Base-by-base conservation (phyloP, 1,284 basidiomycete species). In the Austroboletus olivaceoglutinosus region DNA sequence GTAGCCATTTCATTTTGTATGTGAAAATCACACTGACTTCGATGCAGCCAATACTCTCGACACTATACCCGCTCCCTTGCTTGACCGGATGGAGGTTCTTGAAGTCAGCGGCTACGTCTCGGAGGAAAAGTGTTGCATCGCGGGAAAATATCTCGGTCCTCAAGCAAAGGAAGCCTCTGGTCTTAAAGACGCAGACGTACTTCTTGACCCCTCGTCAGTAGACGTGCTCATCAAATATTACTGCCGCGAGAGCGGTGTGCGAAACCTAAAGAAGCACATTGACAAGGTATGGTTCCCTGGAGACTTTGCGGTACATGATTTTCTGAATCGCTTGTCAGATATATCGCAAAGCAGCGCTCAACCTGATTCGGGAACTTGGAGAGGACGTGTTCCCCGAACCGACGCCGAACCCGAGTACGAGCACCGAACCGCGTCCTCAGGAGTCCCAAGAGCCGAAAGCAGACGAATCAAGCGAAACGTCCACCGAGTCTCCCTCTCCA, bases 81-180 rank as follows among this genome's bases (percentile, higher is more conserved):
- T 98, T 27, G 97, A 99, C 70, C 87, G 95, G 53, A 94, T 95
- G 92, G 97, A 99, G 69, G 93, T 99, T 2, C 83, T 99, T 49
- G 93, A 98, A 74, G 93, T 99, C 25, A 89, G 86, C 53, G 93
- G 94, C 16, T 99, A 99, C 69, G 96, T 98, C 21, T 89, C 93
- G 0, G 96, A 98, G 63, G 95, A 99, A 74, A 99, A 99, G 76
- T 77, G 86, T 19, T 86, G 89, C 54, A 99, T 99, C 58, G 97
- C 96, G 2, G 83, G 88, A 33, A 82, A 83, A 63, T 99, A 98
- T 70, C 83, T 99, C 4, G 90, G 86, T 4, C 97, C 96, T 27
- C 93, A 98, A 71, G 96, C 95, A 12, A 95, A 90, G 76, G 93
- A 95, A 61, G 84, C 90, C 4, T 86, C 88, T 15, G 96, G 96